These are phyloP conservation scores for Xerocomus subilludens DNA, from an alignment of 1,284 basidiomycete species.

Conservation along the genomic window DNA sequence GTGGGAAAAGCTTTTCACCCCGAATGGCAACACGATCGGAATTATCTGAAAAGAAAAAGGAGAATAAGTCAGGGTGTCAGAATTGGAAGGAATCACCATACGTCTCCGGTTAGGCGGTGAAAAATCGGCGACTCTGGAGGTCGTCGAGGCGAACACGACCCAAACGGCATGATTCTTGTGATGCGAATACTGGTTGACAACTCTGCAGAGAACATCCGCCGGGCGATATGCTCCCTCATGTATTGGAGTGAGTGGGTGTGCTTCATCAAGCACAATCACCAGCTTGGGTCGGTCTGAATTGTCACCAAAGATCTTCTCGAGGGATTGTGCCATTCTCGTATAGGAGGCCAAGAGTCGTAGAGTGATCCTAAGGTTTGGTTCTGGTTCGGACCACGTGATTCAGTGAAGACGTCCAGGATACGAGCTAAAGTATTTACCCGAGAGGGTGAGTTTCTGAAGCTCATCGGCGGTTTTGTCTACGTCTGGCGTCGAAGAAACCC, in stretches of 20 bases:
- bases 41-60: constrained; percentile 6
- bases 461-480: too few relatives aligned
- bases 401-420: neutral
- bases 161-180: neutral
- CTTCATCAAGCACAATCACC: constrained; percentile 16
- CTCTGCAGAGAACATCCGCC: constrained; percentile 7
- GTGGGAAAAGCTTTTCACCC: constrained; percentile 10
- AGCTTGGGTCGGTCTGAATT: neutral
- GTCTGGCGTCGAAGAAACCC: too few relatives aligned
- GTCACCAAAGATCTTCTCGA: neutral
- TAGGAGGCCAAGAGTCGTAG: neutral
- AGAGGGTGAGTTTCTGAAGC: too few relatives aligned
- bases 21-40: neutral
- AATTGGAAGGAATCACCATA: neutral
- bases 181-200: constrained; percentile 13
- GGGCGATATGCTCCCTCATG: constrained; percentile 2
- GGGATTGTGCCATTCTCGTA: neutral
- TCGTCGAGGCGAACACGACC: constrained; percentile 25
- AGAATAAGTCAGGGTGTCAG: neutral
- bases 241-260: neutral
- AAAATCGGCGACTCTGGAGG: constrained; percentile 11
- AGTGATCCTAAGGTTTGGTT: neutral
- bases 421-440: too few relatives aligned
- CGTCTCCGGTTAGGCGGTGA: neutral
- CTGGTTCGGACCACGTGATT: neutral